Conservation (phyloP, 2,329 filamentous ascomycete species). For the Bipolaris victoriae region DNA sequence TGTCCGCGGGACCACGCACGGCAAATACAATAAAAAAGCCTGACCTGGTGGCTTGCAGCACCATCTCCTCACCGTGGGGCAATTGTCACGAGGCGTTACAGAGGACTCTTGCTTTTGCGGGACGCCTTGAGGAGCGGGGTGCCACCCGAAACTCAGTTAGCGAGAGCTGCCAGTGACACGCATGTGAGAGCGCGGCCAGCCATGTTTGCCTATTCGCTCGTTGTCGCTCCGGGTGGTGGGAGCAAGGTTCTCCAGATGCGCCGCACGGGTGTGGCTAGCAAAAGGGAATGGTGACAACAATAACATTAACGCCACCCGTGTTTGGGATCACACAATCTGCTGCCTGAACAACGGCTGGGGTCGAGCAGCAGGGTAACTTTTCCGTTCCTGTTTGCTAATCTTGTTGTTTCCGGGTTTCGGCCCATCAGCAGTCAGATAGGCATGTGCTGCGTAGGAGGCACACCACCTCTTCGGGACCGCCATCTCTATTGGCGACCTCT, state of each 20-base stretch:
- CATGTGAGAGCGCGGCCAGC: slow-evolving; percentile 32
- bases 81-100: slow-evolving; percentile 20
- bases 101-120: slow-evolving; percentile 23
- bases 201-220: slow-evolving; percentile 24
- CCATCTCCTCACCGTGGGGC: slow-evolving; percentile 16
- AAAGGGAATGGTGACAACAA: slow-evolving; percentile 29
- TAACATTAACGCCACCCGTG: slow-evolving; percentile 37
- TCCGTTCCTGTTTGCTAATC: slow-evolving; percentile 16
- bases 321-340: slow-evolving; percentile 32
- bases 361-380: slow-evolving; percentile 2
- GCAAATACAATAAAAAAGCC: slow-evolving; percentile 9
- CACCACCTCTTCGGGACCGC: slow-evolving; percentile 15
- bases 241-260: slow-evolving; percentile 42
- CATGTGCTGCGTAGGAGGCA: slow-evolving; percentile 30
- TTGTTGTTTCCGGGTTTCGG: slow-evolving; percentile 12
- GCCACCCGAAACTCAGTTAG: slow-evolving; percentile 17
- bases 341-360: slow-evolving; percentile 15
- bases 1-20: slow-evolving; percentile 5
- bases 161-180: slow-evolving; percentile 20
- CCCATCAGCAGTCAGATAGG: slow-evolving; percentile 19
- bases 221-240: slow-evolving; percentile 17
- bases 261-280: slow-evolving; percentile 39
- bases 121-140: slow-evolving; percentile 18
- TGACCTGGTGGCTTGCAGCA: slow-evolving; percentile 22
- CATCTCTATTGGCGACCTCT: slow-evolving; percentile 24